Conservation (phyloP, 352 stramenopile species). For the Aphanomyces stellatus region DNA sequence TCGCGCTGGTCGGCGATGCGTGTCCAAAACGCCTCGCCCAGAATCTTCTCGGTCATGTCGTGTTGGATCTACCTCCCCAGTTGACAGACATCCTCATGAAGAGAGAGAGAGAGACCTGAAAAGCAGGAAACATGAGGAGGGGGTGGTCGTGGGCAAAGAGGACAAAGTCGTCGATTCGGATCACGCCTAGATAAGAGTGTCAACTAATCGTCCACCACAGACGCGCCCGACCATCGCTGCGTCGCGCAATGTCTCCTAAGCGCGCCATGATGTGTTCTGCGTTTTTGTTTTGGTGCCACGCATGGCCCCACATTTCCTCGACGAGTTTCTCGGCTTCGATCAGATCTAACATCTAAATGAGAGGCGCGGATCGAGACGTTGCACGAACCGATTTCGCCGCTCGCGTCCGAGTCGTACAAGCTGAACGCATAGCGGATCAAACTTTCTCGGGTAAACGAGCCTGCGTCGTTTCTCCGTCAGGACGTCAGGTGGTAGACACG, state of each 20-base stretch:
- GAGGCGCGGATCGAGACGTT: neutral
- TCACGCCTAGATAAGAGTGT: constrained; percentile 22
- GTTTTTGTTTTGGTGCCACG: constrained; percentile 40
- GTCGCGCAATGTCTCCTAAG: constrained; percentile 24
- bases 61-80: constrained; percentile 43
- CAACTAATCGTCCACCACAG: neutral
- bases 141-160: constrained; percentile 46
- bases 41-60: constrained; percentile 48
- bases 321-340: constrained; percentile 40
- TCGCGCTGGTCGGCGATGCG: constrained; percentile 36
- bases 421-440: constrained; percentile 66
- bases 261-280: constrained; percentile 53
- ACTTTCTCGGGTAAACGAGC: constrained; percentile 46
- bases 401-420: constrained; percentile 61
- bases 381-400: constrained; percentile 42
- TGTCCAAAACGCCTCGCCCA: constrained; percentile 51
- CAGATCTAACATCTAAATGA: constrained; percentile 21
- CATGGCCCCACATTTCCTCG: constrained; percentile 46
- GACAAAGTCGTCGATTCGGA: constrained; percentile 41
- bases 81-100: neutral
- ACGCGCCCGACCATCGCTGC: constrained; percentile 12
- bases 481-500: neutral
- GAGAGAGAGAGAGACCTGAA: constrained; percentile 20
- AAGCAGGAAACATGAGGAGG: constrained; percentile 59
- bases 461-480: too few relatives aligned